Evolutionary conservation across 2,329 filamentous ascomycete species (phyloP).

Genomic region (Fusarium cyanostomum): DNA sequence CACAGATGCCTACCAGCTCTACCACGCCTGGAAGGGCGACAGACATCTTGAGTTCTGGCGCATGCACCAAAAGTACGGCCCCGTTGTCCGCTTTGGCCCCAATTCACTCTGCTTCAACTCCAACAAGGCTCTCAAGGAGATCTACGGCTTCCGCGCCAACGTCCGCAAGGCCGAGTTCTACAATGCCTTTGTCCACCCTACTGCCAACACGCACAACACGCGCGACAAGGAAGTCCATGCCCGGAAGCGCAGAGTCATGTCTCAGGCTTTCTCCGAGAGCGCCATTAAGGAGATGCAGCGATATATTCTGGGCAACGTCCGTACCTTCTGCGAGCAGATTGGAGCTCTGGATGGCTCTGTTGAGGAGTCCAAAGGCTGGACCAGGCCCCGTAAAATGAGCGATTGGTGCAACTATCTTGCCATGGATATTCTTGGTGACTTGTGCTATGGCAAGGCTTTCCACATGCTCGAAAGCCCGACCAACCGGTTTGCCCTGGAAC

Average conservation of each 20-base stretch:
- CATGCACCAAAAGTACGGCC: conserved; percentile 77
- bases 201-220: conserved; percentile 76
- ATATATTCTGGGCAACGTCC: conserved; percentile 71
- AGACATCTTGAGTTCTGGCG: conserved; percentile 77
- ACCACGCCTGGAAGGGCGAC: conserved; percentile 78
- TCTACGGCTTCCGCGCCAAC: conserved; percentile 71
- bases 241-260: conserved; percentile 75
- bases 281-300: conserved; percentile 75
- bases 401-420: conserved; percentile 70
- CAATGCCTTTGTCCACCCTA: conserved; percentile 75
- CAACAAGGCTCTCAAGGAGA: conserved; percentile 70
- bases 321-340: conserved; percentile 71
- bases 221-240: conserved; percentile 75
- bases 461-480: conserved; percentile 67
- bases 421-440: conserved; percentile 69
- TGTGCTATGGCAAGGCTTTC: conserved; percentile 70
- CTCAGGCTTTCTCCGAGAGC: conserved; percentile 75
- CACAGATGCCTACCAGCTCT: conserved; percentile 73
- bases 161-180: conserved; percentile 78
- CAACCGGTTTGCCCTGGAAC: conserved; percentile 72
- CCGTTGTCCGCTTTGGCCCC: conserved; percentile 80
- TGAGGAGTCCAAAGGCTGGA: conserved; percentile 66
- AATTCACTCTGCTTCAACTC: conserved; percentile 83
- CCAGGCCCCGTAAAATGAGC: conserved; percentile 67
- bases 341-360: conserved; percentile 53